A percentile compares a stretch with the other conserved stretches of the same genome.
Evolutionary conservation across 208 protist species (phyloP).

Genomic region (Acanthamoeba rhysodes): DNA sequence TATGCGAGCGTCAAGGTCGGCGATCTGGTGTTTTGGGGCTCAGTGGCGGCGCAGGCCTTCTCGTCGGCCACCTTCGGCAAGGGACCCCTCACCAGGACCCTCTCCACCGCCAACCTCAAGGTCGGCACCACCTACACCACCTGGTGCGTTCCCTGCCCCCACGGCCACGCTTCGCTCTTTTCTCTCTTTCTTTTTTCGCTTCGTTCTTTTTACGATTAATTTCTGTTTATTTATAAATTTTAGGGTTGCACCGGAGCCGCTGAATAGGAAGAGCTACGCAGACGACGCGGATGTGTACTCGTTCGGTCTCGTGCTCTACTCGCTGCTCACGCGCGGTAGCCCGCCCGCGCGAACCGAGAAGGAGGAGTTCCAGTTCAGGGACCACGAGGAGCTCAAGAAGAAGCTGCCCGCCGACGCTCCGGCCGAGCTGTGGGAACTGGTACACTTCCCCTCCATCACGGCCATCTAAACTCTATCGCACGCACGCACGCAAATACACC

Average conservation of each 20-base stretch:
- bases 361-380: conserved; percentile 7
- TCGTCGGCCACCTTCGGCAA: background rate
- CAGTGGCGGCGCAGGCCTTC: background rate
- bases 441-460: background rate
- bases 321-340: background rate
- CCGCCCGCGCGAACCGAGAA: background rate
- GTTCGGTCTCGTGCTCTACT: background rate
- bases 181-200: no score
- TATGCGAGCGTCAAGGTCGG: background rate
- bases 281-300: background rate
- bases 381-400: conserved; percentile 8
- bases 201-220: background rate
- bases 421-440: background rate
- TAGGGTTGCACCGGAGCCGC: background rate
- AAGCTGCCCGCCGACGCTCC: background rate
- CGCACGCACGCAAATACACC: no score
- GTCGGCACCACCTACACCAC: conserved; percentile 12
- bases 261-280: background rate
- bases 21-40: background rate
- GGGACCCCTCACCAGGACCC: background rate
- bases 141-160: background rate
- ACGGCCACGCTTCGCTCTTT: background rate
- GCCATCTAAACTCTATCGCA: no score
- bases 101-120: conserved; percentile 1
- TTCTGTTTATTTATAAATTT: no score